Base-by-base conservation (phyloP, 331 rosid genomes). In the Quercus phellos region DNA sequence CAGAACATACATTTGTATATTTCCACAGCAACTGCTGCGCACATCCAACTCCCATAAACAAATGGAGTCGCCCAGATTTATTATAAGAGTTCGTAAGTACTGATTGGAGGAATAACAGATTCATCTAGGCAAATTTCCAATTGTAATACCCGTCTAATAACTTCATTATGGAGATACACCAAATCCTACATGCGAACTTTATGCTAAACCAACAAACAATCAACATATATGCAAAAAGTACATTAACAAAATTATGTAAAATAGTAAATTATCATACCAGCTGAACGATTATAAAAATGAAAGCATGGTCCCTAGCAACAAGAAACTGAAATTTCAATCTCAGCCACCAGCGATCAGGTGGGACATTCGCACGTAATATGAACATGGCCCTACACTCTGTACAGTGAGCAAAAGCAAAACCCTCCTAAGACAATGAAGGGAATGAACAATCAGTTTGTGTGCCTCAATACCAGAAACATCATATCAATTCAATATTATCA, bases 291-390 rank as follows among this genome's bases (percentile, higher is more conserved):
- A 95, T 91, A 76, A 95, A 95, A 85, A 95, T 95, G 85, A 95
- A 88, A 7, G 97, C 97, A 87, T 95, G 98, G 80, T 93, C 99
- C 86, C 99, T 89, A 7, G 97, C 97, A 85, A 95, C 99, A 84
- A 93, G 97, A 86, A 95, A 90, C 87, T 93, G 99, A 71, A 95
- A 95, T 81, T 95, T 95, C 76, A 91, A 83, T 90, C 99, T 87
- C 90, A 95, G 79, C 99, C 97, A 92, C 99, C 99, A 91, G 68
- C 99, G 96, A 73, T 95, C 97, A 32, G 93, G 84, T 68, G 99
- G 98, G 82, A 91, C 90, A 90, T 92, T 95, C 55, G 99, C 93
- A 70, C 96, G 93, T 79, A 95, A 84, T 76, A 92, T 82, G 84
- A 95, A 95, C 84, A 88, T 60, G 67, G 96, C 98, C 83, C 94